These are phyloP conservation scores for Solanum chacoense DNA, from an alignment of 305 asterid genomes.

Conservation along the genomic window DNA sequence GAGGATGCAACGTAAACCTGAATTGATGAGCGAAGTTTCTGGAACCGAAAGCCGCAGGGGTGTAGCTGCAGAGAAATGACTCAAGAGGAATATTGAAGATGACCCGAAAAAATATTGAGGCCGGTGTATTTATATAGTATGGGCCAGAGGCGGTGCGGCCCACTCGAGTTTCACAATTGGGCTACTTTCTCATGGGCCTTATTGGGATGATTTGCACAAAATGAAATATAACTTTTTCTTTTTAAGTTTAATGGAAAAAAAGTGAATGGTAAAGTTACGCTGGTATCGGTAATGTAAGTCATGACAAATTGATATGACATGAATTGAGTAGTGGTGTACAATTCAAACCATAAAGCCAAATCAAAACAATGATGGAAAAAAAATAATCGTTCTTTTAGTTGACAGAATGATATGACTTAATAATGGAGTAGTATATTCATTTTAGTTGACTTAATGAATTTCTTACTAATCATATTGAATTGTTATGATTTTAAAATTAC, in stretches of 20 bases:
- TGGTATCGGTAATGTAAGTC: too few relatives aligned
- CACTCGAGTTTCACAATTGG: background rate
- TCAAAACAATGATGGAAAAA: too few relatives aligned
- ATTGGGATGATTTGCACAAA: background rate
- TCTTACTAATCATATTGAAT: background rate
- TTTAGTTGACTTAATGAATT: background rate
- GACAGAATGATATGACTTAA: too few relatives aligned
- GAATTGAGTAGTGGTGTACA: background rate
- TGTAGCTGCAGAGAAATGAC: background rate
- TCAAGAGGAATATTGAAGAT: background rate
- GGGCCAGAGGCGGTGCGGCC: background rate
- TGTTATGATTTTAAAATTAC: too few relatives aligned
- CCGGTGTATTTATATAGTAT: background rate
- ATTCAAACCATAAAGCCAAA: background rate
- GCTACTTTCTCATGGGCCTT: background rate
- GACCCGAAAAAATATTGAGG: background rate
- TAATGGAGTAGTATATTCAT: too few relatives aligned
- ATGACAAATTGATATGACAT: too few relatives aligned
- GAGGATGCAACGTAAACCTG: background rate
- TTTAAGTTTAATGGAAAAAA: too few relatives aligned
- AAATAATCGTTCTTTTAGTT: too few relatives aligned
- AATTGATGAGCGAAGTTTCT: background rate
- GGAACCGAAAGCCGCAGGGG: background rate
- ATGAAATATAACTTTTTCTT: background rate
- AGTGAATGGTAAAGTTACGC: too few relatives aligned